Base-by-base conservation (phyloP, 2,329 filamentous ascomycete species). In the Neofusicoccum parvum region DNA sequence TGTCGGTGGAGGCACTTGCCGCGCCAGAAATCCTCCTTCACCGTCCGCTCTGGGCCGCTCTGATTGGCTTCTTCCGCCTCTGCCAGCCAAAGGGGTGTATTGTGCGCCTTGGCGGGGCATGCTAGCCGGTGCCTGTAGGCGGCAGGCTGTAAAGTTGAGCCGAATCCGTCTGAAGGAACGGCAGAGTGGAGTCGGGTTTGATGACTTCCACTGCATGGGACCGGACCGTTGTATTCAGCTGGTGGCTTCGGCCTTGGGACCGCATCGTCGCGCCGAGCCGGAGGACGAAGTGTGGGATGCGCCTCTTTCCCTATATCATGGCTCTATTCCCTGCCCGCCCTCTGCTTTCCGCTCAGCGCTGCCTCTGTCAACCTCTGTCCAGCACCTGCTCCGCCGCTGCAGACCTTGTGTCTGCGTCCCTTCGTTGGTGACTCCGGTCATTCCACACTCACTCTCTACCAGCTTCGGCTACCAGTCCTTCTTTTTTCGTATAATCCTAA, bases 321-420 rank as follows among this genome's bases (percentile, higher is more conserved):
- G 5, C 7, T 41, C 36, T 20, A 15, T 32, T 50, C 58, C 45
- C 43, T 50, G 58, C 17, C 14, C 34, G 3, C 15, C 39, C 34
- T 39, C 32, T 50, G 17, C 45, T 50, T 20, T 11, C 45, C 17
- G 58, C 6, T 7, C 27, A 32, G 32, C 20, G 36, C 34, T 41
- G 43, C 46, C 17, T 32, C 36, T 41, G 58, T 62, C 58, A 48
- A 62, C 45, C 43, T 49, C 20, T 62, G 17, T 34, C 27, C 43
- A 34, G 58, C 58, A 49, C 32, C 46, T 50, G 58, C 58, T 62
- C 59, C 17, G 32, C 72, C 72, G 72, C 74, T 71, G 76, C 73
- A 71, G 71, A 73, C 70, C 34, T 77, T 80, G 75, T 34, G 81
- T 83, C 82, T 85, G 83, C 82, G 83, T 86, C 82, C 84, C 78